Base-by-base conservation (phyloP, 2,329 filamentous ascomycete species). In the Aspergillus tanneri region DNA sequence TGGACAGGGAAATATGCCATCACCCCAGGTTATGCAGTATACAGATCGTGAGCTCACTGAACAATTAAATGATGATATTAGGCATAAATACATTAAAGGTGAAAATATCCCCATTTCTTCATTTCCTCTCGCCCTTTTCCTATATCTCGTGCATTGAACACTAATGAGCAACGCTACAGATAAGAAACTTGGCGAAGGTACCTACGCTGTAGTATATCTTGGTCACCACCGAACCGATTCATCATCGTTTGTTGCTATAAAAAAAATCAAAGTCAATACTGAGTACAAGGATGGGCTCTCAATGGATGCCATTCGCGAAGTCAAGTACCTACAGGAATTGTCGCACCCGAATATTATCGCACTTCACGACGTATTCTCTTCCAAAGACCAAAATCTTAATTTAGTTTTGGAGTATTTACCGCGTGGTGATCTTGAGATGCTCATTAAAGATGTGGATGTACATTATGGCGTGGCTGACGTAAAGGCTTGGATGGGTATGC, bases 401-500 rank as follows among this genome's bases (percentile, higher is more conserved):
- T 82, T 99, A 7, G 93, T 99, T 19, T 84, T 99, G 59, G 93
- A 99, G 72, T 95, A 87, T 70, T 80, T 97, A 3, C 91, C 92
- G 0, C 82, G 89, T n/a, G 92, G 93, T 56, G 93, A 99, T 71
- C 80, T 99, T 22, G 90, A 97, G 71, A 90, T 91, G 80, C 82
- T 99, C 50, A 95, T 96, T 68, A 88, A 89, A 68, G 91, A 97
- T 71, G 84, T 81, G 23, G 81, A 85, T 45, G 85, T 96, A 38
- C 83, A 84, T 46, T 97, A 97, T 69, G 88, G 88, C 53, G 82
- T 84, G 9, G 87, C 88, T 14, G 93, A 99, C 69, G 90, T 97
- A 70, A 99, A 99, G 70, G 87, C 90, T 12, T 99, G 93, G 93
- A 95, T 96, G 86, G 88, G 88, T 55, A 97, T 97, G 93, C 80